Conservation (phyloP, 805 yeast species). For the Monosporozyma servazzii region DNA sequence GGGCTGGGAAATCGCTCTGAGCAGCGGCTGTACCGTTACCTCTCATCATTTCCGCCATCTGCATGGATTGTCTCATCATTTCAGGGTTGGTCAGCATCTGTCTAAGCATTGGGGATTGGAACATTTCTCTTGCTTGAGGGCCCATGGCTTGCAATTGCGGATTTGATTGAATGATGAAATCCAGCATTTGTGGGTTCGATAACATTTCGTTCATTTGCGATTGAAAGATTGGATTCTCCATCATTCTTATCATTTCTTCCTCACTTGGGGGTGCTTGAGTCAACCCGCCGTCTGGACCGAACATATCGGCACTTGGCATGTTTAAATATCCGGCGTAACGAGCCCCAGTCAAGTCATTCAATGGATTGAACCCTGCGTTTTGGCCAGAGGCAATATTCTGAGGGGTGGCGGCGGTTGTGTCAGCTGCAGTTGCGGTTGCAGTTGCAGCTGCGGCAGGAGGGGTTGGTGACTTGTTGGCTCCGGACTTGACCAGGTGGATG, state of each 20-base stretch:
- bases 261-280: constrained; percentile 50
- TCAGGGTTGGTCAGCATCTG: constrained; percentile 78
- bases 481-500: constrained; percentile 81
- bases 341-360: constrained; percentile 90
- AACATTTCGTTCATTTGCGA: constrained; percentile 76
- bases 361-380: constrained; percentile 77
- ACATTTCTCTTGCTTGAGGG: constrained; percentile 77
- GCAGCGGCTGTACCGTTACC: constrained; percentile 17
- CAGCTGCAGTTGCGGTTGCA: constrained; percentile 16
- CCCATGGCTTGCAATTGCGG: constrained; percentile 84
- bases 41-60: constrained; percentile 47
- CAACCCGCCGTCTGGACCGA: constrained; percentile 88
- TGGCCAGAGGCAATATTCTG: constrained; percentile 72
- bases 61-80: constrained; percentile 73
- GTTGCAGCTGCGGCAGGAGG: constrained; percentile 22
- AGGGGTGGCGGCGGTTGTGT: constrained; percentile 36
- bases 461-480: constrained; percentile 30
- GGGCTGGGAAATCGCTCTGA: constrained; percentile 38
- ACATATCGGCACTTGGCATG: constrained; percentile 77
- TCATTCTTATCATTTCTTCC: constrained; percentile 62
- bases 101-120: constrained; percentile 77
- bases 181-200: constrained; percentile 82
- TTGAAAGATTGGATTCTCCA: constrained; percentile 74
- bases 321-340: constrained; percentile 84
- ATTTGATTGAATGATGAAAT: constrained; percentile 66